Evolutionary conservation across 1,284 basidiomycete species (phyloP).

Genomic region (Tilletia caries): DNA sequence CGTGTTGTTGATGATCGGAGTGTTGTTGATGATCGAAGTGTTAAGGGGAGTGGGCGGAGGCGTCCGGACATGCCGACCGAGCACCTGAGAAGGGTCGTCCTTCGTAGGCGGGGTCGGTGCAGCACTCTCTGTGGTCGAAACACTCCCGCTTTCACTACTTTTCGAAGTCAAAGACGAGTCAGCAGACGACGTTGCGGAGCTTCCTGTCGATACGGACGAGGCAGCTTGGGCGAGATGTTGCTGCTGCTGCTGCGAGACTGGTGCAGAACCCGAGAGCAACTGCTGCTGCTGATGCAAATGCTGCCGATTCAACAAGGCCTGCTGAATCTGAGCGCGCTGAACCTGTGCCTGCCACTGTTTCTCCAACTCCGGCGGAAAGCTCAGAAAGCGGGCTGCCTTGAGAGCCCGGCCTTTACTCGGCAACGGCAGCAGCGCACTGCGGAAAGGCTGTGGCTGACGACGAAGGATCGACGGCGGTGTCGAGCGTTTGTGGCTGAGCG

Average conservation of each 20-base stretch:
- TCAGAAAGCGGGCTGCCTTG: constrained; percentile 4
- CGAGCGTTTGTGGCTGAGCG: background rate
- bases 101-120: constrained; percentile 1
- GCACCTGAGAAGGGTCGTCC: background rate
- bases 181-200: background rate
- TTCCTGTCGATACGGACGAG: too few relatives aligned
- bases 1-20: background rate
- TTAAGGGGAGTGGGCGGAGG: background rate
- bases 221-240: too few relatives aligned
- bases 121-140: background rate
- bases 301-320: background rate
- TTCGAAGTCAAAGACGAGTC: background rate
- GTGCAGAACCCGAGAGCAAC: background rate
- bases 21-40: background rate
- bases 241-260: too few relatives aligned
- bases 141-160: too few relatives aligned
- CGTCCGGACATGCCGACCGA: background rate
- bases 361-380: constrained; percentile 9
- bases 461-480: constrained; percentile 37
- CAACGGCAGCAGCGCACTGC: background rate
- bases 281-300: constrained; percentile 6
- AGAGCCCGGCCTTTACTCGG: constrained; percentile 1
- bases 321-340: background rate
- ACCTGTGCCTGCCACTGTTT: constrained; percentile 2
- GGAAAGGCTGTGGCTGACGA: constrained; percentile 31